Evolutionary conservation across 2,329 filamentous ascomycete genomes (phyloP), one percentile per base, ranked within the genome.

Genomic region (Bipolaris victoriae): DNA sequence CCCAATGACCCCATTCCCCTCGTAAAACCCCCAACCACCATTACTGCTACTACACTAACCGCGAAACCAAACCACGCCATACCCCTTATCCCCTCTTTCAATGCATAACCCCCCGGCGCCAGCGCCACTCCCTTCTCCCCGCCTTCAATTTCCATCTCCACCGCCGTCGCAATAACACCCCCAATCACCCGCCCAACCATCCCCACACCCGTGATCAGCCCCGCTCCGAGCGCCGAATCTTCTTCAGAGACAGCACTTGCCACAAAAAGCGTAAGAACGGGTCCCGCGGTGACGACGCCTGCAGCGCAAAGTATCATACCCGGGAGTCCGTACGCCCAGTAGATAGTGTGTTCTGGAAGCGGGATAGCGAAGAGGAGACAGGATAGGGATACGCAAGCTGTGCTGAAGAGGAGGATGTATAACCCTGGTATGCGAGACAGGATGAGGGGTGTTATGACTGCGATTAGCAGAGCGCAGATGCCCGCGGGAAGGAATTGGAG

Each of bases 181-280:
- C 86, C 84, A n/a, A 90, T 82, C 0, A 88, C 83, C 6, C 88
- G 79, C 0, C 88, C 88, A 31, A 90, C 78, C 66, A 89, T 87
- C 0, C 85, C 85, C 11, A 87, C 83, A 0, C 87, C 83, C 57
- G 90, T 90, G 68, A 90, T 85, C 7, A 90, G 80, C 0, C 87
- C 88, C 0, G 88, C 88, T 0, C 88, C 88, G 0, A 90, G 73
- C 1, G 87, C 86, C 66, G 90, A 88, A 60, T 91, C 87, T 48
- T 86, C 83, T 0, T 79, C 77, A 0, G 87, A 84, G 0, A 91
- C 78, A 0, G 83, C 80, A 58, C 85, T 84, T 0, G 87, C 88
- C 0, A 85, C 88, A 68, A 89, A 90, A 0, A 91, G 80, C 0
- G 86, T 87, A 16, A 90, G 76, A 4, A 84, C 84, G 0, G 88